phyloP scores from a whole-genome alignment of 2,329 filamentous ascomycete species.

The Fusarium albosuccineum region DNA sequence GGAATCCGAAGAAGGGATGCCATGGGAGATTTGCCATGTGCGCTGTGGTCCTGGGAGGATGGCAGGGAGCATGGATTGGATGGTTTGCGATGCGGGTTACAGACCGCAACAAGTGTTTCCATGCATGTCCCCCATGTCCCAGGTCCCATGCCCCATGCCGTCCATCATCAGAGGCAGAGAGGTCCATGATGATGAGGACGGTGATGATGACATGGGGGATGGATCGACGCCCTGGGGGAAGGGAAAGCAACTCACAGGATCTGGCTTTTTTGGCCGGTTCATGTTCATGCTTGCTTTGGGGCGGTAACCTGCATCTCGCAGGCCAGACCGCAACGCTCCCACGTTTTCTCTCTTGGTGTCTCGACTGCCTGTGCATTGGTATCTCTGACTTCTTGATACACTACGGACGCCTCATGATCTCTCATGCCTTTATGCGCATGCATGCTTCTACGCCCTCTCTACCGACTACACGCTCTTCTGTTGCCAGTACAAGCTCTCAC shows the following conservation, averaged over 20 bases:
- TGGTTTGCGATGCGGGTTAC: background rate
- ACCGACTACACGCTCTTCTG: slow-evolving; percentile 15
- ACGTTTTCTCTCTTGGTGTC: slow-evolving; percentile 23
- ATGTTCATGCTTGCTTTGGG: background rate
- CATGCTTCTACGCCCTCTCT: slow-evolving; percentile 13
- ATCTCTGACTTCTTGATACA: slow-evolving; percentile 19
- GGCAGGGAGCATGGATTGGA: too few species aligned
- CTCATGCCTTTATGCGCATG: slow-evolving; percentile 3
- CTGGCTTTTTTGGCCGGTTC: background rate
- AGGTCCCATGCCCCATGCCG: slow-evolving; percentile 5
- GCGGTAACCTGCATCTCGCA: background rate
- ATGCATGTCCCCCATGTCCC: background rate
- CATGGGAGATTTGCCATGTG: slow-evolving; percentile 25
- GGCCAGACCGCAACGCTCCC: slow-evolving; percentile 30
- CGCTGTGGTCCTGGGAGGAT: background rate
- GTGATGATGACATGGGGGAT: slow-evolving; percentile 31
- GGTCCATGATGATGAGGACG: slow-evolving; percentile 13
- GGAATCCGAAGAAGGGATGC: slow-evolving; percentile 15
- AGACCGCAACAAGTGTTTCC: background rate
- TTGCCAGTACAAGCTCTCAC: background rate
- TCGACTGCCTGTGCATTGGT: background rate
- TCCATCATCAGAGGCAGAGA: background rate
- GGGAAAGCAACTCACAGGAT: too few species aligned
- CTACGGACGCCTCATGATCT: slow-evolving; percentile 25
- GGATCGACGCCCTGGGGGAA: slow-evolving; percentile 27